A percentile compares a stretch with the other conserved stretches of the same genome.
Conservation (phyloP, 257 asterid species). For the Nicotiana attenuata region DNA sequence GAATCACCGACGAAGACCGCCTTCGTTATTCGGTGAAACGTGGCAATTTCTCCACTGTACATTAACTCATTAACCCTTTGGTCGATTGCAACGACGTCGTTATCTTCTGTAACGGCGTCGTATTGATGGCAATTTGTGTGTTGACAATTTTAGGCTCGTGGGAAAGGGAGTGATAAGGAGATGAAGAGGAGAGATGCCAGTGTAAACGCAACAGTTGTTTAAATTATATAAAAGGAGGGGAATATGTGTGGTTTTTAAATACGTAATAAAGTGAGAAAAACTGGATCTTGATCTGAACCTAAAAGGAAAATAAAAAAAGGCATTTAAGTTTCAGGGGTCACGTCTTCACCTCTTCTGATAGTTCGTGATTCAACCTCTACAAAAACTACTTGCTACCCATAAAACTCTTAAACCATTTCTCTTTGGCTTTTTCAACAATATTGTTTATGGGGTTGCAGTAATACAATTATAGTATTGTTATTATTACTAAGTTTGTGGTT, state of each 20-base stretch:
- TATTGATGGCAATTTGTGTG: too few species aligned
- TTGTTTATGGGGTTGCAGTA: neutral
- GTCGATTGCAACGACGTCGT: neutral
- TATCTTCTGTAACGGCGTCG: neutral
- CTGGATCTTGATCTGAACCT: constrained; percentile 11
- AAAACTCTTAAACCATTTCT: neutral
- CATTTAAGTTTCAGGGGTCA: neutral
- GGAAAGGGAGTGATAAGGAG: neutral
- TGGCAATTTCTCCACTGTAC: neutral
- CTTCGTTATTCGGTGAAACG: neutral
- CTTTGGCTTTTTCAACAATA: neutral
- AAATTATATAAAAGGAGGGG: neutral
- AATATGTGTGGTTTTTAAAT: neutral
- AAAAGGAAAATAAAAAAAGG: neutral
- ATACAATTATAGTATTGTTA: neutral
- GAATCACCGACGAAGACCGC: neutral
- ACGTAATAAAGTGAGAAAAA: neutral
- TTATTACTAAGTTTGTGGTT: neutral
- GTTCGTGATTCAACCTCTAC: constrained; percentile 9
- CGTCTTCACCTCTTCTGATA: constrained; percentile 8
- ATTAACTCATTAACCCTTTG: neutral
- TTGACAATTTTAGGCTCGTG: too few species aligned
- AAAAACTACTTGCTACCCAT: constrained; percentile 3
- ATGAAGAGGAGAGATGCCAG: neutral
- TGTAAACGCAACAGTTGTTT: constrained; percentile 8